A percentile compares a stretch with the other conserved stretches of the same genome.
phyloP scores from a whole-genome alignment of 441 rosid species.

The Adansonia madagascariensis region DNA sequence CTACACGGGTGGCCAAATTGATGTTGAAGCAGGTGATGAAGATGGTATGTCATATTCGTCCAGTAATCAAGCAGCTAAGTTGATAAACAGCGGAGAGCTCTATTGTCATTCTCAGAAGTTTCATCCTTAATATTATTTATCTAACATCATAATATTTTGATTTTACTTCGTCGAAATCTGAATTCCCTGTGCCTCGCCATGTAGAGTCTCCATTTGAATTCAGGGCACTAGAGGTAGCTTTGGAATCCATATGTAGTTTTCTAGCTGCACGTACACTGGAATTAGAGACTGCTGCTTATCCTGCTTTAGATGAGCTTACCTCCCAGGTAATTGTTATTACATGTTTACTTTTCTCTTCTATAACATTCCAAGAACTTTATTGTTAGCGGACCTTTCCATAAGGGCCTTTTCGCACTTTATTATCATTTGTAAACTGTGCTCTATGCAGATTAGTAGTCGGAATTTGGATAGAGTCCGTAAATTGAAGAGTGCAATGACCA shows the following conservation, averaged over 20 bases:
- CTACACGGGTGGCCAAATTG: slow-evolving; percentile 47
- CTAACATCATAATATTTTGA: not conserved
- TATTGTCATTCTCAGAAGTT: not conserved
- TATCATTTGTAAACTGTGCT: not conserved
- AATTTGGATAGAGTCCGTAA: slow-evolving; percentile 96
- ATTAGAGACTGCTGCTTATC: slow-evolving; percentile 88
- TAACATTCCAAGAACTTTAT: not conserved
- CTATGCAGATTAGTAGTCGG: slow-evolving; percentile 87
- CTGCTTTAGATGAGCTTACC: slow-evolving; percentile 95
- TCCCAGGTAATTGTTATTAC: slow-evolving; percentile 55
- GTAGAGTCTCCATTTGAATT: slow-evolving; percentile 94
- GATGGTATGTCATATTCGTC: slow-evolving; percentile 60
- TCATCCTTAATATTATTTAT: not conserved
- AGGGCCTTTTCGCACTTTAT: not conserved
- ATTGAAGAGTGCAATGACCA: slow-evolving; percentile 95
- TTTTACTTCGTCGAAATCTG: slow-evolving; percentile 28
- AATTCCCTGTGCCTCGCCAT: slow-evolving; percentile 32
- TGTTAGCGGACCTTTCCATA: slow-evolving; percentile 1
- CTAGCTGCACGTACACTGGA: slow-evolving; percentile 92
- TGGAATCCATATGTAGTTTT: slow-evolving; percentile 95
- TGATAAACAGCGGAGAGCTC: not conserved
- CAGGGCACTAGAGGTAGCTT: slow-evolving; percentile 87
- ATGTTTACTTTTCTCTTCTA: slow-evolving; percentile 1
- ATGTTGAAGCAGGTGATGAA: slow-evolving; percentile 75
- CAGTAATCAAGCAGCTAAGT: slow-evolving; percentile 1